Percentiles rank a stretch among this genome's conserved stretches.
Evolutionary conservation across 2,329 filamentous ascomycete genomes (phyloP).

Genomic region (Claviceps fusiformis): DNA sequence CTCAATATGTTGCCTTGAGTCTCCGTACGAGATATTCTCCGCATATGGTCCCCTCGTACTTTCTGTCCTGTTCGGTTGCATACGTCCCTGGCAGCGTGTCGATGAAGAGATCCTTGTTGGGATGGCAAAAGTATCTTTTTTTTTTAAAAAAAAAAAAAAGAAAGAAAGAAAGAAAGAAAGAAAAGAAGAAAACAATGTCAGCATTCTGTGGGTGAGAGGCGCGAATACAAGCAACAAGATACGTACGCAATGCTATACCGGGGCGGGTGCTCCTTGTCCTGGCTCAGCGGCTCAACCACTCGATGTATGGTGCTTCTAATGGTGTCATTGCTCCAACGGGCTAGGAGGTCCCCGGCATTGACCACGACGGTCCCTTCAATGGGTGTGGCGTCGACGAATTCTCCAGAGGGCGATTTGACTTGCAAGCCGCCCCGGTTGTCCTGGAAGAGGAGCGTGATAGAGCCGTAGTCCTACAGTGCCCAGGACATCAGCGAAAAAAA

Average conservation of each 20-base stretch:
- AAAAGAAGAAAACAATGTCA: not conserved
- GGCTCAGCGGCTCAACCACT: conserved; percentile 69
- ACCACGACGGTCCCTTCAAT: conserved; percentile 73
- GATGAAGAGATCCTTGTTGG: conserved; percentile 62
- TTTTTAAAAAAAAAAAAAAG: not conserved
- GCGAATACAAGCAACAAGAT: not conserved
- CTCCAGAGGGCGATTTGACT: conserved; percentile 56
- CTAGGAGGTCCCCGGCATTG: conserved; percentile 77
- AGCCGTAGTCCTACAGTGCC: conserved; percentile 36
- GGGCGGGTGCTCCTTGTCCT: conserved; percentile 50
- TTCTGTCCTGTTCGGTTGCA: conserved; percentile 49
- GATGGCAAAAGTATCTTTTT: conserved; percentile 70
- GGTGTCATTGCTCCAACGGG: conserved; percentile 79
- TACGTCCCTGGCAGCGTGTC: conserved; percentile 74
- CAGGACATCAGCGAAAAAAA: not conserved
- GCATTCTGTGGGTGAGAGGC: too few species aligned
- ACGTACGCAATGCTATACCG: conserved; percentile 73
- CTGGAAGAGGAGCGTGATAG: conserved; percentile 49
- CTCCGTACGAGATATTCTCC: conserved; percentile 72
- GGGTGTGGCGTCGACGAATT: conserved; percentile 71
- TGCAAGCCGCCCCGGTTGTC: conserved; percentile 42
- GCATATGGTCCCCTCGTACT: conserved; percentile 65
- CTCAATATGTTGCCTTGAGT: conserved; percentile 57
- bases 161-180: not conserved
- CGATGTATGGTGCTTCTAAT: conserved; percentile 86